These are phyloP conservation scores for Plantago coronopus DNA, from an alignment of 305 asterid species.

Conservation along the genomic window DNA sequence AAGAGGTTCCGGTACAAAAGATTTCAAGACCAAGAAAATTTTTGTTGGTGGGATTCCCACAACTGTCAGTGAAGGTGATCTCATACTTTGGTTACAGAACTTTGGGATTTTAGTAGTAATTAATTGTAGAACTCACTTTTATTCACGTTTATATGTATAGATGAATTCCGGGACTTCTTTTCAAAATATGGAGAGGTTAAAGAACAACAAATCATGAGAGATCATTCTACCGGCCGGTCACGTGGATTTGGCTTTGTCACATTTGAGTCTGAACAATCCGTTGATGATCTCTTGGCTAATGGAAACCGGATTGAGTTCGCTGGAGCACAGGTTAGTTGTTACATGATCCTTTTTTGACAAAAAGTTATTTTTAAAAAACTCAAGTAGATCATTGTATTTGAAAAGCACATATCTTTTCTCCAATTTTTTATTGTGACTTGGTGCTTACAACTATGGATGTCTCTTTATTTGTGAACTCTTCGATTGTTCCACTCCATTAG, in stretches of 20 bases:
- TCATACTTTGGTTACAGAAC: background rate
- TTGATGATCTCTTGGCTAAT: slow-evolving; percentile 46
- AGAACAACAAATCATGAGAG: slow-evolving; percentile 58
- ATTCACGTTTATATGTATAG: slow-evolving; percentile 29
- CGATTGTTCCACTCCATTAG: too few relatives aligned
- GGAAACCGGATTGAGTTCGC: slow-evolving; percentile 52
- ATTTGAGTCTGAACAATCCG: slow-evolving; percentile 48
- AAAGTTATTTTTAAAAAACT: background rate
- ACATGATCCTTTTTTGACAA: background rate
- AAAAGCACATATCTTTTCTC: background rate
- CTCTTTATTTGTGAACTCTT: background rate
- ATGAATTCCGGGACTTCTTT: slow-evolving; percentile 52
- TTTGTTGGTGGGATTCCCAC: slow-evolving; percentile 52
- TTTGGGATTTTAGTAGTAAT: background rate
- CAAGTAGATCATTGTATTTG: background rate
- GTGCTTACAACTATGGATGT: background rate
- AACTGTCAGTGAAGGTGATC: slow-evolving; percentile 43
- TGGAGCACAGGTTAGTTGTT: slow-evolving; percentile 43
- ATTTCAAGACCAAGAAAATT: slow-evolving; percentile 47
- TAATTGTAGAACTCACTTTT: slow-evolving; percentile 14
- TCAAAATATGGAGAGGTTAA: slow-evolving; percentile 45
- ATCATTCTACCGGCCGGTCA: slow-evolving; percentile 50
- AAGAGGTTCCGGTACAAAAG: slow-evolving; percentile 46
- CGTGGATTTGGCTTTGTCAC: slow-evolving; percentile 59
- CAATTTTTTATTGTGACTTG: too few relatives aligned